Evolutionary conservation across 2,329 filamentous ascomycete species (phyloP), one percentile per base, ranked within the genome.

Genomic region (Pseudogymnoascus sp.): DNA sequence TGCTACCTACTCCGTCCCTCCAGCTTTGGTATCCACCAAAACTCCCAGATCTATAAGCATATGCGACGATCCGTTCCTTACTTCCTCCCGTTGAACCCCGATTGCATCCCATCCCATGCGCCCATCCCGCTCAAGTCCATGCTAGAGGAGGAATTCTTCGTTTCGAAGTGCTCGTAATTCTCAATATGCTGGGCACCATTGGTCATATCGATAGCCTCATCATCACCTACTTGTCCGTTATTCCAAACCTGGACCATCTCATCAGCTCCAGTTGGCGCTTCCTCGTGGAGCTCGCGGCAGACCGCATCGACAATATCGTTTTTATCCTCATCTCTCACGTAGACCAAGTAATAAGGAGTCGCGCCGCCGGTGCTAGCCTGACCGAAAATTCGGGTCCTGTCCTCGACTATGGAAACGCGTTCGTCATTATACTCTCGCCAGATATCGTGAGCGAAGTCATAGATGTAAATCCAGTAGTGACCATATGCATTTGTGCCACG

Each of bases 381-480:
- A 23, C 84, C 80, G 68, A 95, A 87, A 43, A 96, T 90, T 61
- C 88, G 84, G 14, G 81, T 80, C 6, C 83, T 80, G 70, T 90
- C 83, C 13, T 80, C 78, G 25, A 86, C 83, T 67, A 90, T 85
- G 2, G 85, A 87, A 23, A 99, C 92, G 14, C 82, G 83, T 63
- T 89, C 88, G 72, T 99, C 95, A 73, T 99, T 99, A 80, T 97
- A 99, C 72, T 90, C 92, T 64, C 92, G 88, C 93, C 95, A 99
- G 19, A 93, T 80, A 37, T 86, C 78, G 57, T 85, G 84, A 68
- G 88, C 84, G 75, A 96, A 96, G 77, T 98, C 95, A 72, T 87
- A 90, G 68, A 99, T 96, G 54, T 93, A 97, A 51, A 97, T 92
- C 88, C 92, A 97, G 77, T 98, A 99, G 75, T 99, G 95, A 0